These are phyloP conservation scores for Lagenidium giganteum DNA, from an alignment of 352 stramenopile genomes.

Conservation along the genomic window DNA sequence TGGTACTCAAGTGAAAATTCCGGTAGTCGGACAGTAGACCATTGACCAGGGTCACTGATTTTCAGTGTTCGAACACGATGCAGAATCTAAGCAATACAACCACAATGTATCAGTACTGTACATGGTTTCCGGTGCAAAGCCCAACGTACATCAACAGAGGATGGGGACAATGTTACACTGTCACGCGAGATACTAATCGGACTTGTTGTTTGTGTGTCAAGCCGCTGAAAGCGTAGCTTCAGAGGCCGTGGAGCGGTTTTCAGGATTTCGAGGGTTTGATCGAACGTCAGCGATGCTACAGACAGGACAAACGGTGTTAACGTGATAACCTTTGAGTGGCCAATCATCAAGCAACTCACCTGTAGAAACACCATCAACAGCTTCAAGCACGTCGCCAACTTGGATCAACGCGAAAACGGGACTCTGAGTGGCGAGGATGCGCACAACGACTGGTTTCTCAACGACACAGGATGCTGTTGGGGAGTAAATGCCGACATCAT, in stretches of 20 bases:
- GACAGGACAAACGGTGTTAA: not conserved
- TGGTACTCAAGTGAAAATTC: conserved; percentile 69
- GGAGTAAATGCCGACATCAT: conserved; percentile 41
- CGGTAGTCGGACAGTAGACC: conserved; percentile 51
- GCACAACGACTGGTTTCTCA: conserved; percentile 44
- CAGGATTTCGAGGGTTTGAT: conserved; percentile 45
- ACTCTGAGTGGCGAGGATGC: conserved; percentile 4
- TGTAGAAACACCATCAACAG: conserved; percentile 68
- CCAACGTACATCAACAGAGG: conserved; percentile 33
- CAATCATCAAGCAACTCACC: conserved; percentile 16
- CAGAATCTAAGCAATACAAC: conserved; percentile 42
- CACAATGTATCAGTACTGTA: not conserved
- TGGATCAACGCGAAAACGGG: conserved; percentile 18
- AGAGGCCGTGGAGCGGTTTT: conserved; percentile 51
- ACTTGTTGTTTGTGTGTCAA: conserved; percentile 8
- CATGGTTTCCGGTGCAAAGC: not conserved
- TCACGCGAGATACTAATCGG: conserved; percentile 14
- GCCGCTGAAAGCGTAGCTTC: conserved; percentile 54
- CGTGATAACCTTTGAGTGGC: not conserved
- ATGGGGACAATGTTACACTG: conserved; percentile 14
- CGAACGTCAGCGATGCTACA: conserved; percentile 54
- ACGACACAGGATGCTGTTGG: conserved; percentile 31
- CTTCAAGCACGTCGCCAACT: conserved; percentile 64
- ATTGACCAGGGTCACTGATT: conserved; percentile 63
- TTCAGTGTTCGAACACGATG: conserved; percentile 53